Percentiles rank a stretch among this genome's conserved stretches.
Conservation (phyloP, 495 filamentous ascomycete genomes). For the Acidomyces sp. region DNA sequence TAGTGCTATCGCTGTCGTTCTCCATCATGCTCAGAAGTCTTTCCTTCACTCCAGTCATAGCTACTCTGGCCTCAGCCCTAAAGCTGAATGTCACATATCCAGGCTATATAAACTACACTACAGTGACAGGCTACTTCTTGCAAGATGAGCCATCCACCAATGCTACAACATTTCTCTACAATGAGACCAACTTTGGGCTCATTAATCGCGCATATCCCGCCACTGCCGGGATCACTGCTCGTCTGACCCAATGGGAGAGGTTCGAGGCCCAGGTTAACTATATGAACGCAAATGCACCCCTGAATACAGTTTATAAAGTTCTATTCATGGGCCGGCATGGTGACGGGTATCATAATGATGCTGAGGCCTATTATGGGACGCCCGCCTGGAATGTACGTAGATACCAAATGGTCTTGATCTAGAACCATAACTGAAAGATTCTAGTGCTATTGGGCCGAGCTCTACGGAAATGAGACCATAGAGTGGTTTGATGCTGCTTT, state of each 20-base stretch:
- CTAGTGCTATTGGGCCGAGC: conserved; percentile 60
- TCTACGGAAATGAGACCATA: conserved; percentile 51
- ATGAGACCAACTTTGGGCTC: conserved; percentile 51
- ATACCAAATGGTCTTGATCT: not conserved
- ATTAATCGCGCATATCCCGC: conserved; percentile 45
- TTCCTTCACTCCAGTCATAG: no score
- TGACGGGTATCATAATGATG: conserved; percentile 56
- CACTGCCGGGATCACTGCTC: conserved; percentile 26
- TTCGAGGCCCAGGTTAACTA: conserved; percentile 45
- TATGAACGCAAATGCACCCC: conserved; percentile 39
- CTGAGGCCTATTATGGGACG: conserved; percentile 52
- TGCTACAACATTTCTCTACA: conserved; percentile 52
- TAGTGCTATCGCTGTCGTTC: no score
- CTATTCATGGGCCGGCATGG: conserved; percentile 59
- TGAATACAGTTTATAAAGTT: conserved; percentile 49
- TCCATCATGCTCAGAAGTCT: no score
- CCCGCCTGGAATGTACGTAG: conserved; percentile 50
- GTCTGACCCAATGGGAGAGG: conserved; percentile 51
- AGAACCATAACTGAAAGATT: not conserved
- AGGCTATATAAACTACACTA: conserved; percentile 43
- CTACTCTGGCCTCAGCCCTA: no score
- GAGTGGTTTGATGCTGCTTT: conserved; percentile 62
- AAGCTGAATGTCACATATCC: no score
- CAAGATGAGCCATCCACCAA: conserved; percentile 56
- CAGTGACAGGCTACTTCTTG: conserved; percentile 54